A percentile compares a stretch with the other conserved stretches of the same genome.
Conservation (phyloP, 108 stramenopile genomes). For the Cyclostephanos invisitatus region DNA sequence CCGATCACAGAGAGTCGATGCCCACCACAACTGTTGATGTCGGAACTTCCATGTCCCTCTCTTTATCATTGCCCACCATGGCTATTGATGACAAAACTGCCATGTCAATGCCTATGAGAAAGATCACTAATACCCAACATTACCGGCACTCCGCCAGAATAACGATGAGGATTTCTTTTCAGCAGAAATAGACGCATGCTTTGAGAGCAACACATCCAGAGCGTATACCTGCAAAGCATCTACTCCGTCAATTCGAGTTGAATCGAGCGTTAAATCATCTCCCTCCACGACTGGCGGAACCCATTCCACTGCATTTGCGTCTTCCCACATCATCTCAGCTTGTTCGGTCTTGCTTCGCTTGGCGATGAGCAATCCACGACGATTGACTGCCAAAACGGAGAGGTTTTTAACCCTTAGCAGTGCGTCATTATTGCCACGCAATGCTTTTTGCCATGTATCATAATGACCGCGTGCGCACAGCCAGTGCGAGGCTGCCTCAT, state of each 20-base stretch:
- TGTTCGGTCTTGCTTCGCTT: constrained; percentile 18
- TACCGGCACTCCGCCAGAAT: constrained; percentile 35
- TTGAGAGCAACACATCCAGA: constrained; percentile 40
- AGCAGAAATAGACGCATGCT: constrained; percentile 32
- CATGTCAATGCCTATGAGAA: no score
- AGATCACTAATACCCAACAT: constrained; percentile 19
- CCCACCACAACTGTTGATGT: no score
- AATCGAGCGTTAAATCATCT: constrained; percentile 22
- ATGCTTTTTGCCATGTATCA: constrained; percentile 39
- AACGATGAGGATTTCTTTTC: constrained; percentile 41
- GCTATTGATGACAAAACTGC: no score
- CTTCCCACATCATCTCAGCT: constrained; percentile 7
- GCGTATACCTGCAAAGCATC: constrained; percentile 40
- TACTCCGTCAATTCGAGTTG: constrained; percentile 28
- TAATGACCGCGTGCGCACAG: constrained; percentile 36
- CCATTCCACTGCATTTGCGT: constrained; percentile 41
- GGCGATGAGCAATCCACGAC: constrained; percentile 42
- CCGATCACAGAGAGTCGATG: no score
- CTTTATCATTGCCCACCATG: no score
- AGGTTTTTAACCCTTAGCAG: constrained; percentile 21
- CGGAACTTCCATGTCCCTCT: no score
- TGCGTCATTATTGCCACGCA: constrained; percentile 21
- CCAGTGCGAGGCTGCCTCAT: constrained; percentile 42
- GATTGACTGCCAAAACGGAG: constrained; percentile 37
- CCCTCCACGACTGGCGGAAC: constrained; percentile 23